Percentiles rank a stretch among this genome's conserved stretches.
Conservation (phyloP, 2,329 filamentous ascomycete genomes). For the Stylonectria norvegica region DNA sequence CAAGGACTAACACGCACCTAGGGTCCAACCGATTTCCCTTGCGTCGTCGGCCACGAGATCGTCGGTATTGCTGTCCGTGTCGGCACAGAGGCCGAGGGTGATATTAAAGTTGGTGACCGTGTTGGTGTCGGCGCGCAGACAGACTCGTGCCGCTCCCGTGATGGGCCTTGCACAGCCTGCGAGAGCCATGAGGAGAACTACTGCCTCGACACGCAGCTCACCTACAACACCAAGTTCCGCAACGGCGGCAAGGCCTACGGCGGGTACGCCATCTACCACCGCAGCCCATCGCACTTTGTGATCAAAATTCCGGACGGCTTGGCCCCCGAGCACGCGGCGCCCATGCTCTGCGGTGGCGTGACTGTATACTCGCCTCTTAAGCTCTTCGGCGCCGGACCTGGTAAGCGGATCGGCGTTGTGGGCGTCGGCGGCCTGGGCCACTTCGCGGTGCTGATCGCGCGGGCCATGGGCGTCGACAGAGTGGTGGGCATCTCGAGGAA, state of each 20-base stretch:
- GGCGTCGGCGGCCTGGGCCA: conserved; percentile 70
- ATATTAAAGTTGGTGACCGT: conserved; percentile 58
- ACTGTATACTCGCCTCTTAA: conserved; percentile 75
- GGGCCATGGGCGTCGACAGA: conserved; percentile 56
- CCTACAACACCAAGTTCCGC: conserved; percentile 57
- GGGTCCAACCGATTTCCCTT: conserved; percentile 34
- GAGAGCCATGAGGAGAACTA: conserved; percentile 66
- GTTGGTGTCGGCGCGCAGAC: conserved; percentile 69
- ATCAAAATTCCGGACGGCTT: conserved; percentile 72
- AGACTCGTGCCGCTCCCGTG: conserved; percentile 62
- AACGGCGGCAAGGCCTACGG: conserved; percentile 62
- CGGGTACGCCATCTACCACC: conserved; percentile 46
- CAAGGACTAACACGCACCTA: too few species aligned
- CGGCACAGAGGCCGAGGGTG: conserved; percentile 42
- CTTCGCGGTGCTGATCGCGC: conserved; percentile 63
- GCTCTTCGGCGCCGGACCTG: conserved; percentile 66
- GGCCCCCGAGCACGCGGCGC: conserved; percentile 58
- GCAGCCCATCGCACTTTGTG: conserved; percentile 34
- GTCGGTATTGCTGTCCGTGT: conserved; percentile 55
- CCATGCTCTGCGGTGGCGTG: conserved; percentile 79
- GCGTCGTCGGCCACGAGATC: conserved; percentile 64
- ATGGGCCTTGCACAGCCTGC: conserved; percentile 43
- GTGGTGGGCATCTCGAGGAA: conserved; percentile 56
- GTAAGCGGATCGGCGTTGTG: conserved; percentile 70
- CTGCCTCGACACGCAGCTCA: conserved; percentile 58